phyloP scores from a whole-genome alignment of 108 stramenopile species.

The Stephanodiscus minutulus region DNA sequence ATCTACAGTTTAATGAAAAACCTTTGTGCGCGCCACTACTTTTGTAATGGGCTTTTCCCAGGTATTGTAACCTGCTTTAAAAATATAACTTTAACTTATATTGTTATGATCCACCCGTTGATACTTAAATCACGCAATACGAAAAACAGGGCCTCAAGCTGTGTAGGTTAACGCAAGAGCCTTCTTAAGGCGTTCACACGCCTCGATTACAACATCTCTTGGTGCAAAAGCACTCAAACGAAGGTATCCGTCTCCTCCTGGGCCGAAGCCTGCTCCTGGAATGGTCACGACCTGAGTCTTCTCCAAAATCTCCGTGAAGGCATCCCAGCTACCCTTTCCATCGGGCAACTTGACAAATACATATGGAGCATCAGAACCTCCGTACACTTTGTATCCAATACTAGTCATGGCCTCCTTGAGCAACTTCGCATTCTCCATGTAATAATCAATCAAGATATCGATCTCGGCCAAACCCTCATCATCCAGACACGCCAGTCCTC shows the following conservation, averaged over 20 bases:
- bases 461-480: conserved; percentile 94
- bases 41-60: too few species aligned
- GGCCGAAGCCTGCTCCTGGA: conserved; percentile 97
- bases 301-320: conserved; percentile 92
- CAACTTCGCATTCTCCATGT: conserved; percentile 94
- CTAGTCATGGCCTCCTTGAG: conserved; percentile 83
- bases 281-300: conserved; percentile 97
- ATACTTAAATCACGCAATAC: too few species aligned
- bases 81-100: too few species aligned
- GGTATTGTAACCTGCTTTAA: too few species aligned
- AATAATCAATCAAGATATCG: conserved; percentile 93
- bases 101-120: too few species aligned
- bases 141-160: not conserved
- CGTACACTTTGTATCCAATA: conserved; percentile 88
- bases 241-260: conserved; percentile 96
- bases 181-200: conserved; percentile 85
- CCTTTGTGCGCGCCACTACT: too few species aligned
- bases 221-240: conserved; percentile 95
- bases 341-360: conserved; percentile 93
- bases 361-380: conserved; percentile 95
- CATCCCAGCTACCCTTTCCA: conserved; percentile 88
- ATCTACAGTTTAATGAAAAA: too few species aligned
- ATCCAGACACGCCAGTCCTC: conserved; percentile 93
- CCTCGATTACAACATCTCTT: conserved; percentile 86
- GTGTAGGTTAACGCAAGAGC: conserved; percentile 46